Conservation (phyloP, 768 basidiomycete genomes). For the Suillus lakei region DNA sequence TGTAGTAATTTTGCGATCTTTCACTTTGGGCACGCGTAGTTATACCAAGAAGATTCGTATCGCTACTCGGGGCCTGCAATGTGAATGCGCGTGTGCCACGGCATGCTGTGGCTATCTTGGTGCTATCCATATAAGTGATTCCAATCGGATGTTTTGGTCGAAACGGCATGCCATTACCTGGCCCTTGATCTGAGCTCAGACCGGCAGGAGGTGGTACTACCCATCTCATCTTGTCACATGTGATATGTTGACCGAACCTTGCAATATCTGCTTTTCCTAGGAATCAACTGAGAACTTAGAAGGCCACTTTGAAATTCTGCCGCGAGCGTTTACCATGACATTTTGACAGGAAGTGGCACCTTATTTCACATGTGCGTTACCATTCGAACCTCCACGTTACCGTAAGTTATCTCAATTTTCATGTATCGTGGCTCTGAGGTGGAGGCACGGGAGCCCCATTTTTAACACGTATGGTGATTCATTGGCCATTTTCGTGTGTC, state of each 20-base stretch:
- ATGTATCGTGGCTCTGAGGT: not conserved
- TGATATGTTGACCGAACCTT: not conserved
- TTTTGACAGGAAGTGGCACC: not conserved
- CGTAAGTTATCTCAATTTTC: not conserved
- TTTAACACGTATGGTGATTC: not conserved
- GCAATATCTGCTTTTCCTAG: not conserved
- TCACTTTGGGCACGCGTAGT: slow-evolving; percentile 1
- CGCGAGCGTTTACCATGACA: slow-evolving; percentile 1
- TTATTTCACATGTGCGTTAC: not conserved
- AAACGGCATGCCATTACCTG: slow-evolving; percentile 1
- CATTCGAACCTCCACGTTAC: slow-evolving; percentile 5
- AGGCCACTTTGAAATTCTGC: not conserved
- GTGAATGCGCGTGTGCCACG: not conserved
- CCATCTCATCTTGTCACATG: not conserved
- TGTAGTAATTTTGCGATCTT: not conserved
- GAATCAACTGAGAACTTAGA: not conserved
- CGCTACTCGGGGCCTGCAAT: slow-evolving; percentile 3
- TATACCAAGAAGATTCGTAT: slow-evolving; percentile 2
- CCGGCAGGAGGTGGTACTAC: not conserved
- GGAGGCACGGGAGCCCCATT: not conserved
- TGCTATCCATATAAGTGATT: not conserved
- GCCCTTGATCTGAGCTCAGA: slow-evolving; percentile 2
- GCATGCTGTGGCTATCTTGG: slow-evolving; percentile 1
- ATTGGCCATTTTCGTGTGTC: not conserved
- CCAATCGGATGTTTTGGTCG: not conserved